Evolutionary conservation across 176 grass and related monocot genomes (phyloP).

Genomic region (Oryza nivara): DNA sequence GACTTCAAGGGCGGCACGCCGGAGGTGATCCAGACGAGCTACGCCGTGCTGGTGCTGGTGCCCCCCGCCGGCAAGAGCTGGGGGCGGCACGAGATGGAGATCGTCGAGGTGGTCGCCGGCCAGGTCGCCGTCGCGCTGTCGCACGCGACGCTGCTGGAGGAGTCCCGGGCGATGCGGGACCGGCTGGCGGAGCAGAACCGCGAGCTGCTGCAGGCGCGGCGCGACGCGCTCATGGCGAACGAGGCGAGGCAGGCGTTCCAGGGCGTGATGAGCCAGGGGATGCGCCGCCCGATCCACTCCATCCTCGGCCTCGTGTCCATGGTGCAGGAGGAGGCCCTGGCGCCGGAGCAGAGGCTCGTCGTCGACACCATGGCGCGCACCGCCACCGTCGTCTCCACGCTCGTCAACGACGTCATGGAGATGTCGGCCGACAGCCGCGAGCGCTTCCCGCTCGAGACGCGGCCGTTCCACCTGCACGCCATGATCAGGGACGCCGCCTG

Average conservation of each 20-base stretch:
- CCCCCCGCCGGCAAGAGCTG: conserved; percentile 58
- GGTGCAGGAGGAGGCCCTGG: conserved; percentile 55
- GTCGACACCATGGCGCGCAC: conserved; percentile 45
- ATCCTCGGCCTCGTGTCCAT: conserved; percentile 58
- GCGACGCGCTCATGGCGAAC: conserved; percentile 57
- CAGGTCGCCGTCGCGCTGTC: conserved; percentile 85
- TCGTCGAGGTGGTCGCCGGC: conserved; percentile 81
- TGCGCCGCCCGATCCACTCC: conserved; percentile 59
- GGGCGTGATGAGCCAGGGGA: conserved; percentile 61
- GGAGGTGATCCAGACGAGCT: conserved; percentile 65
- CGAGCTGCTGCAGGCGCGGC: conserved; percentile 57
- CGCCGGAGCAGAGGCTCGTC: conserved; percentile 50
- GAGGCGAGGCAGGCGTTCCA: conserved; percentile 67
- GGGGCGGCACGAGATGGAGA: conserved; percentile 71
- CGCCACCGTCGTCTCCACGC: conserved; percentile 53
- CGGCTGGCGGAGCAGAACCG: conserved; percentile 72
- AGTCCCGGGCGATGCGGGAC: conserved; percentile 69
- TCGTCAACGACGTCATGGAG: conserved; percentile 69
- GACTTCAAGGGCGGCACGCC: conserved; percentile 77
- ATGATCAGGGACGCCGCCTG: conserved; percentile 61
- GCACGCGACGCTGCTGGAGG: conserved; percentile 75
- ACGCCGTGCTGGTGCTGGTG: conserved; percentile 76
- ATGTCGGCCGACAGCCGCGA: conserved; percentile 49
- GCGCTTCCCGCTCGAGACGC: conserved; percentile 47
- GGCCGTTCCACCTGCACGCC: conserved; percentile 48